Evolutionary conservation across 164 flowering plant species (phyloP), one percentile per base, ranked within the genome.

Genomic region (Vitis riparia): DNA sequence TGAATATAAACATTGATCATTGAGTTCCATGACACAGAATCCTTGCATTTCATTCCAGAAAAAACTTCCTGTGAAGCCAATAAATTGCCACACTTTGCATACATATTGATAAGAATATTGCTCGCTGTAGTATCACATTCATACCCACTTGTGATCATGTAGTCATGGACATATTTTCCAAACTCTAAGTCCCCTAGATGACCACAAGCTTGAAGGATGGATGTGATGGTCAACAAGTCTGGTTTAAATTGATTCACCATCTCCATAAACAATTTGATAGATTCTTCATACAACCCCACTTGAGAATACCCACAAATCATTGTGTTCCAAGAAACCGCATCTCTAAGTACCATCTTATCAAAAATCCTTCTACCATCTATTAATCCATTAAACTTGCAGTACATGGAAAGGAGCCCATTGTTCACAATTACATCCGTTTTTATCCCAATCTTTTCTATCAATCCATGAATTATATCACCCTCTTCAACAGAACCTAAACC

Each of bases 1-100:
- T 74, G 78, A 63, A 74, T 55, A 53, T 75, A 82, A 5, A 79
- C 84, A 44, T 57, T 81, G 63, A 85, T 81, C 67, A 82, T 27
- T 11, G 86, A 75, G 56, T 81, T 85, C 88, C 88, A 85, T 9
- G 88, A 77, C 11, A 85, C 82, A 66, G 73, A 58, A 68, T 85
- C 88, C 71, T 65, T 73, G 37, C 68, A 52, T 8, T 1, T 37
- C 77, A 83, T 77, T 47, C 14, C 27, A 47, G 72, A 74, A 76
- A 86, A 84, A 58, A 82, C 84, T 61, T 78, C 71, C 12, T 19
- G 23, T 8, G 86, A 68, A 62, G 77, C 75, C 52, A 61, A 23
- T 48, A 83, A 51, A 75, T 79, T 66, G 11, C 84, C 84, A 65
- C 79, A 80, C 62, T 74, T 83, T 44, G 77, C 81, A 48, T 83